Evolutionary conservation across 75 land plant species (phyloP).

Genomic region (Adiantum capillusveneris): DNA sequence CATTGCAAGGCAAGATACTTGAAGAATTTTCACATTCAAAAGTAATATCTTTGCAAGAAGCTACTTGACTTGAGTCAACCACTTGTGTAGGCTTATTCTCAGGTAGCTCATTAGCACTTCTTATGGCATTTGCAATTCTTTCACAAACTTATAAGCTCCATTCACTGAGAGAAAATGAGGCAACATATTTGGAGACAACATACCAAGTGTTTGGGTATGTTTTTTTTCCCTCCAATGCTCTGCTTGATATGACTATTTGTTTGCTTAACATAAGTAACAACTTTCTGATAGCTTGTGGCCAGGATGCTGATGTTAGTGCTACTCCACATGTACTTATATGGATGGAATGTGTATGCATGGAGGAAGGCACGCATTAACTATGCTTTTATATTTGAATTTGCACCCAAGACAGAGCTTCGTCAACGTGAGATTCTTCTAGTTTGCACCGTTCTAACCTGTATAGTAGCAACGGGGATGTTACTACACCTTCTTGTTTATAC

Average conservation of each 20-base stretch:
- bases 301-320: constrained; percentile 77
- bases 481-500: constrained; percentile 39
- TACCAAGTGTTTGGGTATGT: constrained; percentile 80
- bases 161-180: constrained; percentile 8
- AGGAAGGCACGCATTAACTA: constrained; percentile 73
- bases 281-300: too few species aligned
- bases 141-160: constrained; percentile 41
- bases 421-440: constrained; percentile 81
- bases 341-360: constrained; percentile 90
- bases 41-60: too few species aligned
- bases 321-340: constrained; percentile 84
- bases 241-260: too few species aligned
- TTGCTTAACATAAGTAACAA: too few species aligned
- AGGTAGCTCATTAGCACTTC: constrained; percentile 72
- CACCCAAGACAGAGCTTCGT: constrained; percentile 66
- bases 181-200: constrained; percentile 61
- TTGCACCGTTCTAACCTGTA: constrained; percentile 61
- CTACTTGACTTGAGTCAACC: too few species aligned
- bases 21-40: too few species aligned
- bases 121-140: constrained; percentile 65
- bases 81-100: constrained; percentile 62
- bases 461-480: constrained; percentile 67
- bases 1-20: too few species aligned
- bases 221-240: too few species aligned
- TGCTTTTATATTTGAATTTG: constrained; percentile 86